A percentile compares a stretch with the other conserved stretches of the same genome.
Evolutionary conservation across 1,139 yeast species (phyloP).

Genomic region (Lipomyces yarrowii): DNA sequence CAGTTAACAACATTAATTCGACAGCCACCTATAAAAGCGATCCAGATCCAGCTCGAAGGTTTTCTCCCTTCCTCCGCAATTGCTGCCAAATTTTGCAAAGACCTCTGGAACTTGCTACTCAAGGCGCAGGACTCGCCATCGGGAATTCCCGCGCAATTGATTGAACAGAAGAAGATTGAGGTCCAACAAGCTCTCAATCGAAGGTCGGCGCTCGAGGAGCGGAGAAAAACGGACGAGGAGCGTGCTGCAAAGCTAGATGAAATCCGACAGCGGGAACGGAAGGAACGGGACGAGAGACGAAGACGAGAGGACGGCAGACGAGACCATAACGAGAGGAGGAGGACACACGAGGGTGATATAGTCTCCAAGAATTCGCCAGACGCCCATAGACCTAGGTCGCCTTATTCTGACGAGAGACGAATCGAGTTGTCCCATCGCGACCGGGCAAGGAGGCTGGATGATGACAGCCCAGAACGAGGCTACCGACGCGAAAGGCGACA

Average conservation of each 20-base stretch:
- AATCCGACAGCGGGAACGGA: neutral
- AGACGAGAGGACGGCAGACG: neutral
- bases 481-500: neutral
- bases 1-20: no score
- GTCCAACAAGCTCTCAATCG: constrained; percentile 13
- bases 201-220: neutral
- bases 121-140: constrained; percentile 36
- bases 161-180: constrained; percentile 35
- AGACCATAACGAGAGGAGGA: neutral
- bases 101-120: constrained; percentile 37
- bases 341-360: neutral
- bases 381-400: neutral
- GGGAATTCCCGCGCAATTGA: constrained; percentile 37
- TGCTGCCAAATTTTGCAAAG: constrained; percentile 34
- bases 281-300: constrained; percentile 2
- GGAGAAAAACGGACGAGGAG: neutral
- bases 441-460: neutral
- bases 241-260: constrained; percentile 3
- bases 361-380: neutral
- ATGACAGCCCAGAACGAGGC: neutral
- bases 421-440: neutral
- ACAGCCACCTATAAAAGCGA: constrained; percentile 17
- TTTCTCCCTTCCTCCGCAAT: constrained; percentile 12
- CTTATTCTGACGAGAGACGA: neutral
- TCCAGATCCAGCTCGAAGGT: constrained; percentile 17